Evolutionary conservation across 2,329 filamentous ascomycete species (phyloP).

Genomic region (Fusarium sp.): DNA sequence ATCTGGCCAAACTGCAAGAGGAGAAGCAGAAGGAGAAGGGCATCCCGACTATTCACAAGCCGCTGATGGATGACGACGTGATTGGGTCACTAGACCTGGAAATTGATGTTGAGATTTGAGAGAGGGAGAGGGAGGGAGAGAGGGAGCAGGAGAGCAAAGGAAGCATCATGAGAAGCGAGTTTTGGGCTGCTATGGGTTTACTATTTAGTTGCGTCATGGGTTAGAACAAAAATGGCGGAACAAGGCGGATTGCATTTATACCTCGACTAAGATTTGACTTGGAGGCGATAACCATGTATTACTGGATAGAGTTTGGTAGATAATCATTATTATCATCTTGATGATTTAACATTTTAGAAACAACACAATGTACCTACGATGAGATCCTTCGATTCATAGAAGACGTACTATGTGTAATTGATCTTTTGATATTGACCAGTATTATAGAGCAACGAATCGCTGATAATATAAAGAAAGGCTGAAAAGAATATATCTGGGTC

Average conservation of each 20-base stretch:
- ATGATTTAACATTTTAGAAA: background rate
- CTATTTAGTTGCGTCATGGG: slow-evolving; percentile 4
- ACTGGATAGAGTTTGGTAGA: slow-evolving; percentile 22
- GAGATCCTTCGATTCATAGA: too few species aligned
- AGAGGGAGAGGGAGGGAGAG: slow-evolving; percentile 38
- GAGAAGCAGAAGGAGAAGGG: slow-evolving; percentile 67
- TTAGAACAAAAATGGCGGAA: slow-evolving; percentile 21
- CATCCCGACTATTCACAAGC: slow-evolving; percentile 77
- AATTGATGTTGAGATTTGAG: slow-evolving; percentile 87
- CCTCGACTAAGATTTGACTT: background rate
- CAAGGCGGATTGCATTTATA: slow-evolving; percentile 18
- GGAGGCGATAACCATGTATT: slow-evolving; percentile 2
- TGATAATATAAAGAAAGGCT: too few species aligned
- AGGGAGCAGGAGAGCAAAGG: background rate
- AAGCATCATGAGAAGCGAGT: slow-evolving; percentile 20
- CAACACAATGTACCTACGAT: too few species aligned
- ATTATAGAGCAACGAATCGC: too few species aligned
- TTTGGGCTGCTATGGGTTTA: slow-evolving; percentile 3
- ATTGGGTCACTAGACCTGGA: slow-evolving; percentile 90
- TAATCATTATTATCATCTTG: slow-evolving; percentile 3
- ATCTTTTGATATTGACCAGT: too few species aligned
- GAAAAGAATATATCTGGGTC: background rate
- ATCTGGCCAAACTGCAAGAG: slow-evolving; percentile 65
- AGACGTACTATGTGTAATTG: too few species aligned
- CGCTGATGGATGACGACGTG: slow-evolving; percentile 90